phyloP scores from a whole-genome alignment of 2,329 filamentous ascomycete species.

The Paramyrothecium roridum region DNA sequence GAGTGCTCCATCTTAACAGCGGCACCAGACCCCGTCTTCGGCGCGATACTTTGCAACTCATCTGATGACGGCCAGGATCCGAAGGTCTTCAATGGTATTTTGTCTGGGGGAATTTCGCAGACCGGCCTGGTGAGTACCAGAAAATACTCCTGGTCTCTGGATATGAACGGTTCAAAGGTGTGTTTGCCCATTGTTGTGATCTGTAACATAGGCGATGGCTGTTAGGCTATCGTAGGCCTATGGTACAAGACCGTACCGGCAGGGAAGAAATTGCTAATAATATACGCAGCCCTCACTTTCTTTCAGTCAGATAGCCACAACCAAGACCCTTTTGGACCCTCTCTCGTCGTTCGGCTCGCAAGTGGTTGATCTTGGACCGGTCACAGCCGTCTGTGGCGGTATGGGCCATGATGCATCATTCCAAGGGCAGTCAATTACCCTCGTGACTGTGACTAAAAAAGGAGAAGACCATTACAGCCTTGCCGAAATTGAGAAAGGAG shows the following conservation, averaged over 20 bases:
- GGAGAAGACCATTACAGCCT: slow-evolving; percentile 23
- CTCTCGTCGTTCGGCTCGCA: slow-evolving; percentile 30
- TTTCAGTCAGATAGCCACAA: neutral
- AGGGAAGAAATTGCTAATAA: too few species aligned
- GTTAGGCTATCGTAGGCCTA: neutral
- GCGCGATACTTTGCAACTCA: slow-evolving; percentile 34
- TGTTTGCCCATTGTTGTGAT: slow-evolving; percentile 9
- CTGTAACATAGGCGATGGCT: too few species aligned
- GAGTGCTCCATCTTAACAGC: slow-evolving; percentile 34
- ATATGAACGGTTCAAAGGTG: slow-evolving; percentile 34
- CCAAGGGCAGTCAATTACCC: slow-evolving; percentile 23
- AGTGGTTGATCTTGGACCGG: slow-evolving; percentile 14
- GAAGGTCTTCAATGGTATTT: slow-evolving; percentile 50
- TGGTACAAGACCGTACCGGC: neutral
- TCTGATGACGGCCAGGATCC: slow-evolving; percentile 13
- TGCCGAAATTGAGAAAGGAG: slow-evolving; percentile 3
- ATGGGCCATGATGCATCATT: slow-evolving; percentile 20
- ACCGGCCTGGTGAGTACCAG: slow-evolving; percentile 62
- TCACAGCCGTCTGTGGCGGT: slow-evolving; percentile 27
- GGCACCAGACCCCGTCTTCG: slow-evolving; percentile 37
- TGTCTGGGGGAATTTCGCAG: slow-evolving; percentile 68
- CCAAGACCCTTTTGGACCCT: neutral
- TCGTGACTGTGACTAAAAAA: slow-evolving; percentile 20
- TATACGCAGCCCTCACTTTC: neutral
- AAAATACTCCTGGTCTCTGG: slow-evolving; percentile 63